phyloP scores from a whole-genome alignment of 176 grass and related monocot genomes.

The Raddia distichophylla region DNA sequence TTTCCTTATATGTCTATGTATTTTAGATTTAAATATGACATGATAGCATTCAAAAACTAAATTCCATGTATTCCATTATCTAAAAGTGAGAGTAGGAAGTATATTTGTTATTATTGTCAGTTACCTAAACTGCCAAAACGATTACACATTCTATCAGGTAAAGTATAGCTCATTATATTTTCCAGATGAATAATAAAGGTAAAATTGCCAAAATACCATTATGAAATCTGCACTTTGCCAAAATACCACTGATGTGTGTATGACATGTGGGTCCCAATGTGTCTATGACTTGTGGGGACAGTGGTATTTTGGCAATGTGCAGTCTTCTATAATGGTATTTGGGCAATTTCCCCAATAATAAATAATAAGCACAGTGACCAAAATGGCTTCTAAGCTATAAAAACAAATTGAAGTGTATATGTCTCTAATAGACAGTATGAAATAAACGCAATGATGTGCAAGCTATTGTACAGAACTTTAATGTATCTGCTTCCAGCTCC shows the following conservation, averaged over 20 bases:
- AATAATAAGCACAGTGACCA: neutral
- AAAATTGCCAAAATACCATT: no score
- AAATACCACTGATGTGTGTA: no score
- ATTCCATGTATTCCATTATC: neutral
- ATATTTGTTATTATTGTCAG: neutral
- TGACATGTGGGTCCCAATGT: no score
- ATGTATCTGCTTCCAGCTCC: conserved; percentile 16
- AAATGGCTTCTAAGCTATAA: neutral
- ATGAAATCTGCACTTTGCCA: no score
- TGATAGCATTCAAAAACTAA: neutral
- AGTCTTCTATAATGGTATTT: no score
- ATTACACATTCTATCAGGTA: neutral
- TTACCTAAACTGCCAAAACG: neutral
- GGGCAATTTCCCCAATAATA: no score
- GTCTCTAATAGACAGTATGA: neutral
- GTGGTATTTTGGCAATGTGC: no score
- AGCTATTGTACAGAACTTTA: neutral
- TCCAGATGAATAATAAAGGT: neutral
- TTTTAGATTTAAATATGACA: conserved; percentile 13
- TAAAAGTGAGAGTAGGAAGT: neutral
- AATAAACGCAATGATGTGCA: conserved; percentile 3
- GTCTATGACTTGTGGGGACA: no score
- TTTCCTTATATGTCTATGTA: neutral
- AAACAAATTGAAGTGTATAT: neutral
- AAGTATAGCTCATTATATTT: neutral